phyloP scores from a whole-genome alignment of 306 rosid species.

The Mimosa pudica region DNA sequence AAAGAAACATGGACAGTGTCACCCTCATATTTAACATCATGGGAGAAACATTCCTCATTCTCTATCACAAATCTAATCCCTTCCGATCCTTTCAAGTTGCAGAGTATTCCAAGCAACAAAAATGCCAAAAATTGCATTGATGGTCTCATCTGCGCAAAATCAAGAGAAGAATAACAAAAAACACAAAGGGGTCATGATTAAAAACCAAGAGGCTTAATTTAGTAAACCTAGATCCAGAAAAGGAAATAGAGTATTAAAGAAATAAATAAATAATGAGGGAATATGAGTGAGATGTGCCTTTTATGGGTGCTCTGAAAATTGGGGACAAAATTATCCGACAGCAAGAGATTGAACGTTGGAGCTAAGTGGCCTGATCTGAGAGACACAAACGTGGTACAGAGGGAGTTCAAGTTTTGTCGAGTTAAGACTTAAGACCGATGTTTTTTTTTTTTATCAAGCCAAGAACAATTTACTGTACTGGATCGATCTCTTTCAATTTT shows the following conservation, averaged over 20 bases:
- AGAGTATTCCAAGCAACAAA: conserved; percentile 39
- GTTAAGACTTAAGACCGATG: not conserved
- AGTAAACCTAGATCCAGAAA: conserved; percentile 1
- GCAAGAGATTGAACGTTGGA: not conserved
- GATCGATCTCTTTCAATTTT: no score
- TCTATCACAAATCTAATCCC: conserved; percentile 84
- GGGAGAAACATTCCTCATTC: conserved; percentile 85
- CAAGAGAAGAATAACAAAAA: not conserved
- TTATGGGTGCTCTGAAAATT: not conserved
- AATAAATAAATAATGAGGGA: not conserved
- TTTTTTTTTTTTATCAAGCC: no score
- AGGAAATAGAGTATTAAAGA: not conserved
- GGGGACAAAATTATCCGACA: not conserved
- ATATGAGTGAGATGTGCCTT: not conserved
- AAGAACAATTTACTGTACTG: no score
- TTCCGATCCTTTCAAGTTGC: conserved; percentile 46
- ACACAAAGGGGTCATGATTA: not conserved
- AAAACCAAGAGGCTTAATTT: not conserved
- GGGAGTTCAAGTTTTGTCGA: not conserved
- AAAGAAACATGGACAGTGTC: conserved; percentile 85
- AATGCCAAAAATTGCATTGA: conserved; percentile 38
- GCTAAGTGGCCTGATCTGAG: not conserved
- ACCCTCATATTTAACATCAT: conserved; percentile 74
- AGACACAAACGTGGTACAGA: conserved; percentile 5
- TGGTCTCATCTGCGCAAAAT: conserved; percentile 42